These are phyloP conservation scores for Aquilaria malaccensis DNA, from an alignment of 345 rosid species.

Conservation along the genomic window DNA sequence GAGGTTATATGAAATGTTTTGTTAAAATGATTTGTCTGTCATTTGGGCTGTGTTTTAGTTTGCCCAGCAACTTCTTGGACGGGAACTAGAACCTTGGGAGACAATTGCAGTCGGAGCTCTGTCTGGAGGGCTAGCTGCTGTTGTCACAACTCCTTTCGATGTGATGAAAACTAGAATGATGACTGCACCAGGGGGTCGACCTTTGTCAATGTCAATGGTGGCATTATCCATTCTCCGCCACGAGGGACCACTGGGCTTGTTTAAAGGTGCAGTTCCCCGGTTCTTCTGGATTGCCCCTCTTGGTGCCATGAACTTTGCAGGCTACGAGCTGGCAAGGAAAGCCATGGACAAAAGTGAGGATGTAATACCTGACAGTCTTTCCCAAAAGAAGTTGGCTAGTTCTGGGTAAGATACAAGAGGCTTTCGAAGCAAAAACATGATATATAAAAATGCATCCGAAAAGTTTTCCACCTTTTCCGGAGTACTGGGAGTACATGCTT, in stretches of 20 bases:
- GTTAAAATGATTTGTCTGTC: not conserved
- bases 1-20: too few species aligned
- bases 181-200: slow-evolving; percentile 82
- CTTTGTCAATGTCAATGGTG: slow-evolving; percentile 74
- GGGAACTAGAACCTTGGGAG: slow-evolving; percentile 96
- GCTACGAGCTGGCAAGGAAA: slow-evolving; percentile 87
- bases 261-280: slow-evolving; percentile 91
- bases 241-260: slow-evolving; percentile 91
- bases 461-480: slow-evolving; percentile 18
- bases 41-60: slow-evolving; percentile 30
- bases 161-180: slow-evolving; percentile 99
- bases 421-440: not conserved
- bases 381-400: slow-evolving; percentile 33
- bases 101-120: slow-evolving; percentile 80
- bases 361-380: slow-evolving; percentile 16
- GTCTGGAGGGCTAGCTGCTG: slow-evolving; percentile 93
- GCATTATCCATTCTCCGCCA: slow-evolving; percentile 67
- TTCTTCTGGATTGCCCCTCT: slow-evolving; percentile 99
- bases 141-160: slow-evolving; percentile 86
- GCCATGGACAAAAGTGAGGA: slow-evolving; percentile 72
- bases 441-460: slow-evolving; percentile 15
- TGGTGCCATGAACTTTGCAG: slow-evolving; percentile 99
- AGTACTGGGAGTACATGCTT: slow-evolving; percentile 11
- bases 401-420: slow-evolving; percentile 16
- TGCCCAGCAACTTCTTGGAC: slow-evolving; percentile 57